A percentile compares a stretch with the other conserved stretches of the same genome.
Evolutionary conservation across 2,329 filamentous ascomycete genomes (phyloP).

Genomic region (Pezicula radicicola): DNA sequence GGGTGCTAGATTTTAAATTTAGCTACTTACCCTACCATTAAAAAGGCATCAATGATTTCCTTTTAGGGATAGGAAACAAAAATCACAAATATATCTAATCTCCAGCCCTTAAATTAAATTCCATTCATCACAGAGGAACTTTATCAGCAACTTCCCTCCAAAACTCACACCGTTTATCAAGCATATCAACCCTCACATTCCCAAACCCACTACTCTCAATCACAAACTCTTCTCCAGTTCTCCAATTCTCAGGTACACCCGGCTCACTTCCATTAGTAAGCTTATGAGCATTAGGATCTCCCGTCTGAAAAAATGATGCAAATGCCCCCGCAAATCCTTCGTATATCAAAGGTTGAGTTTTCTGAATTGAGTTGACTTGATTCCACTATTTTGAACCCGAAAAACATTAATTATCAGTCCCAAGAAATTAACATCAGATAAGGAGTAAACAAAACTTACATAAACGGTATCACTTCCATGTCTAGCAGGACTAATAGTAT

Average conservation of each 20-base stretch:
- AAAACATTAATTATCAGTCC: too few relatives aligned
- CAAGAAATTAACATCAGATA: too few relatives aligned
- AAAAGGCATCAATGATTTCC: too few relatives aligned
- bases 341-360: slow-evolving; percentile 50
- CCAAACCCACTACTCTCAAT: slow-evolving; percentile 43
- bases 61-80: too few relatives aligned
- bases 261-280: slow-evolving; percentile 40
- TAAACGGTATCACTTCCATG: slow-evolving; percentile 57
- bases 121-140: slow-evolving; percentile 38
- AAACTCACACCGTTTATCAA: slow-evolving; percentile 49
- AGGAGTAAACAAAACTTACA: slow-evolving; percentile 32
- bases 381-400: slow-evolving; percentile 46
- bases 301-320: slow-evolving; percentile 57
- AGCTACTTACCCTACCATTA: too few relatives aligned
- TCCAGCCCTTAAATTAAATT: too few relatives aligned
- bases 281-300: slow-evolving; percentile 55
- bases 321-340: slow-evolving; percentile 55
- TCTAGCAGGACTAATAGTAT: slow-evolving; percentile 55
- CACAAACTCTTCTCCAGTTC: slow-evolving; percentile 45
- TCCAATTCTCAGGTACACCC: slow-evolving; percentile 38
- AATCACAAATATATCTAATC: too few relatives aligned
- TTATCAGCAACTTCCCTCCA: slow-evolving; percentile 45
- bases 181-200: slow-evolving; percentile 31
- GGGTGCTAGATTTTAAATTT: too few relatives aligned
- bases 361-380: slow-evolving; percentile 47